Evolutionary conservation across 768 basidiomycete species (phyloP).

Genomic region (Mycena galericulata): DNA sequence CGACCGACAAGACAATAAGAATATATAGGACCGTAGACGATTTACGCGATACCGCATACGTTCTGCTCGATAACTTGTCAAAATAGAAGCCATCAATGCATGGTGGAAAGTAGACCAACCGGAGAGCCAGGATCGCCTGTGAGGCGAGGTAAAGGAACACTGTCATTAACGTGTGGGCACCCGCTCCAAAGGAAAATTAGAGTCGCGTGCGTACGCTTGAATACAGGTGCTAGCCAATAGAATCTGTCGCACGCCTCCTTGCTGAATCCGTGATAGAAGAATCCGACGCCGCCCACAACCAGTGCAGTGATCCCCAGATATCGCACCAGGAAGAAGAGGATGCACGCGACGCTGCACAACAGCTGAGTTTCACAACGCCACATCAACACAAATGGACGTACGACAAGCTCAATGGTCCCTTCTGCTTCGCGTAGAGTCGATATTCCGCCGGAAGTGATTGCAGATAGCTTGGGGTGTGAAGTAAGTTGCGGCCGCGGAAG

Average conservation of each 20-base stretch:
- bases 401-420: conserved; percentile 1
- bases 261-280: conserved; percentile 34
- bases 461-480: conserved; percentile 5
- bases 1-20: conserved; percentile 11
- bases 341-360: conserved; percentile 20
- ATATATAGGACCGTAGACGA: neutral
- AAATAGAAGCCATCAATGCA: neutral
- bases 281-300: conserved; percentile 20
- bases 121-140: conserved; percentile 21
- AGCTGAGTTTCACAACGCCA: neutral
- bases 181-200: neutral
- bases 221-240: conserved; percentile 25
- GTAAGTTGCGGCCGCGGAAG: neutral
- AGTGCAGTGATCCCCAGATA: conserved; percentile 23
- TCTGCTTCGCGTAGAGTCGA: conserved; percentile 22
- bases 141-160: conserved; percentile 20
- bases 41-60: conserved; percentile 28
- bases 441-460: conserved; percentile 24
- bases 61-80: neutral
- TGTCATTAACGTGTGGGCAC: neutral
- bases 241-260: conserved; percentile 10
- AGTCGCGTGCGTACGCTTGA: conserved; percentile 18
- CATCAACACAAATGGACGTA: neutral
- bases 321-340: conserved; percentile 32
- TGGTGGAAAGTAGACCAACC: neutral